Base-by-base conservation (phyloP, 192 early-diverging fungal genomes). In the Martensiomyces pterosporus region DNA sequence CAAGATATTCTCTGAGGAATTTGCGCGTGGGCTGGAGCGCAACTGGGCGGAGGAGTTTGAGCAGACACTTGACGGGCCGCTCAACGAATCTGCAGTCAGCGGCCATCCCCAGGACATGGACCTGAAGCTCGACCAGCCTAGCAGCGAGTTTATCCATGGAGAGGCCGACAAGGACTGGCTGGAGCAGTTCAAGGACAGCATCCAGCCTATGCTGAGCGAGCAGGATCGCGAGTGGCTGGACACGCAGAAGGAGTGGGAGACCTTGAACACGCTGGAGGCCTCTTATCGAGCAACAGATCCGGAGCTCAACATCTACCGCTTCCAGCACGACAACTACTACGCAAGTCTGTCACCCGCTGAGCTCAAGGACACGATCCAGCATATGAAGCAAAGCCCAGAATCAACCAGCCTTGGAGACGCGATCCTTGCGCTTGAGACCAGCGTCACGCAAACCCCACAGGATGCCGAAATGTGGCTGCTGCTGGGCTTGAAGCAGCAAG, bases 401-500 rank as follows among this genome's bases (percentile, higher is more conserved):
- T 49, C 57, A 8, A 42, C 62, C 17, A 86, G 85, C 55, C 76
- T 99, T 9, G 76, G 85, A 13, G 97, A 97, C 43, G 79, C 88
- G 1, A 93, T 97, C 37, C 64, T 98, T 49, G 87, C 89, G 4
- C 80, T 98, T 9, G 97, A 99, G 65, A 91, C 92, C 16, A 78
- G 83, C 1, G 82, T 94, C 19, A 86, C 93, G 57, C 69, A 83
- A 36, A 79, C 89, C 33, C 82, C 91, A 0, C 54, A 77, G 26
- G 84, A 98, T 64, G 87, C 91, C 1, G 62, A 64, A 0, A 77
- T 86, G 40, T 99, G 97, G 97, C 73, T 85, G 48, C 63, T 82
- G 55, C 78, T 99, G 7, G 97, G 97, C 27, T 68, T 89, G 24
- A 75, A 78, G 41, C 97, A 99, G 59, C 93, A 96, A 50, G 97